Evolutionary conservation across 1,284 basidiomycete genomes (phyloP).

Genomic region (Leccinum proliferum): DNA sequence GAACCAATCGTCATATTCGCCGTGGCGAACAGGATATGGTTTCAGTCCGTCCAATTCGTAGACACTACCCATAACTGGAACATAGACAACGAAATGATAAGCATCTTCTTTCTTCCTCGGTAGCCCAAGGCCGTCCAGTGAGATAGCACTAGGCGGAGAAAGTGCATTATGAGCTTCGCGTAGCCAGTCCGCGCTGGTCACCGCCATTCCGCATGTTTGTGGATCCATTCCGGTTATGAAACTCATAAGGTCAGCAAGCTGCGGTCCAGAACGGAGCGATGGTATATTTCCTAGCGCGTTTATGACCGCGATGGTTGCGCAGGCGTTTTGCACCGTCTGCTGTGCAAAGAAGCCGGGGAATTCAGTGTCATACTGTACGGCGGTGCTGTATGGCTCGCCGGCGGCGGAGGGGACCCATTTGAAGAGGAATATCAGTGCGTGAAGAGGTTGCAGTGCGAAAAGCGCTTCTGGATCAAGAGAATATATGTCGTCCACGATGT

Average conservation of each 20-base stretch:
- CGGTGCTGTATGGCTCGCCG: conserved; percentile 38
- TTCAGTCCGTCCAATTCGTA: conserved; percentile 93
- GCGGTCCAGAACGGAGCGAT: conserved; percentile 59
- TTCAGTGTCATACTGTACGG: conserved; percentile 63
- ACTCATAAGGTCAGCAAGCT: conserved; percentile 67
- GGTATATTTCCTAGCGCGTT: conserved; percentile 92
- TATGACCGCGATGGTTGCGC: conserved; percentile 87
- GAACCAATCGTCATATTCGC: conserved; percentile 87
- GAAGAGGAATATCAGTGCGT: conserved; percentile 90
- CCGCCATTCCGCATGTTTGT: conserved; percentile 77
- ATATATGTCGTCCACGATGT: conserved; percentile 85
- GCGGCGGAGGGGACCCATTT: conserved; percentile 72
- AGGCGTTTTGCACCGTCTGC: conserved; percentile 92
- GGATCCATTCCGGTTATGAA: conserved; percentile 85
- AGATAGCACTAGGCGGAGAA: conserved; percentile 81
- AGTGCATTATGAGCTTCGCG: conserved; percentile 85
- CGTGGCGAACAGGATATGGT: conserved; percentile 73
- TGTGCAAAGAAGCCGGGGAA: conserved; percentile 89
- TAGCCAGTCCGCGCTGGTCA: conserved; percentile 85
- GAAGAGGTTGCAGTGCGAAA: conserved; percentile 69
- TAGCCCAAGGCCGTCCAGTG: conserved; percentile 67
- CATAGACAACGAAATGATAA: conserved; percentile 91
- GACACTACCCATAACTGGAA: conserved; percentile 75
- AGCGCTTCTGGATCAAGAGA: conserved; percentile 76
- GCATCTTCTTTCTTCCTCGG: conserved; percentile 79